phyloP scores from a whole-genome alignment of 2,329 filamentous ascomycete genomes.

The Penicillium sp. region DNA sequence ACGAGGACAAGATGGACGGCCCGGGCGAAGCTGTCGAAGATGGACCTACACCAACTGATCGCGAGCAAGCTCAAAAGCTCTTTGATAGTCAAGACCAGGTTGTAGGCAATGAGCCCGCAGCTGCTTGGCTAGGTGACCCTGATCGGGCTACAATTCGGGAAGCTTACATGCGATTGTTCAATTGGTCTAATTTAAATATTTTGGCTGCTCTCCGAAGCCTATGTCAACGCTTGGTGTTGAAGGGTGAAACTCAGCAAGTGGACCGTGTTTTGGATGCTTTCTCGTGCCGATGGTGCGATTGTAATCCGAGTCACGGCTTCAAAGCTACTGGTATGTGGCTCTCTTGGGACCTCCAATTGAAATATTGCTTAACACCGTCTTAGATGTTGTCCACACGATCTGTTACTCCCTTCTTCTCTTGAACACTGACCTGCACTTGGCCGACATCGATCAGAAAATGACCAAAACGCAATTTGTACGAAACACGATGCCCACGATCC shows the following conservation, averaged over 20 bases:
- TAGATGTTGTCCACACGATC: constrained; percentile 94
- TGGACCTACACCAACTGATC: constrained; percentile 61
- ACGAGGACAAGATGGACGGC: constrained; percentile 18
- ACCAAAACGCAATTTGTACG: constrained; percentile 91
- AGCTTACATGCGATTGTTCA: constrained; percentile 91
- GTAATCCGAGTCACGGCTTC: constrained; percentile 91
- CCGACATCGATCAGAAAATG: constrained; percentile 96
- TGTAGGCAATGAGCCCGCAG: constrained; percentile 73
- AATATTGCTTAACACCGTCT: constrained; percentile 28
- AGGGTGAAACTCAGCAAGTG: constrained; percentile 93
- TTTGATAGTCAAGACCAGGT: constrained; percentile 79
- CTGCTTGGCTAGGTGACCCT: constrained; percentile 75
- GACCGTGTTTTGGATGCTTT: constrained; percentile 91
- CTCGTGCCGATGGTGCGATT: constrained; percentile 85
- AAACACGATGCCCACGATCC: constrained; percentile 90
- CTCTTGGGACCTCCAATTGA: background rate
- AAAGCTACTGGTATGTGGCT: constrained; percentile 69
- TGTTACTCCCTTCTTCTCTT: constrained; percentile 93
- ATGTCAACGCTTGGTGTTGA: constrained; percentile 76
- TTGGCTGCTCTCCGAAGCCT: constrained; percentile 74
- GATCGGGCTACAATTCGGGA: constrained; percentile 55
- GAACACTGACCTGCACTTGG: constrained; percentile 93
- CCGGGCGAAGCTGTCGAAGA: constrained; percentile 20
- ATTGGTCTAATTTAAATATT: constrained; percentile 79
- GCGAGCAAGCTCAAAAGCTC: constrained; percentile 74